Evolutionary conservation across 805 yeast species (phyloP).

Genomic region (Starmerella geochares): DNA sequence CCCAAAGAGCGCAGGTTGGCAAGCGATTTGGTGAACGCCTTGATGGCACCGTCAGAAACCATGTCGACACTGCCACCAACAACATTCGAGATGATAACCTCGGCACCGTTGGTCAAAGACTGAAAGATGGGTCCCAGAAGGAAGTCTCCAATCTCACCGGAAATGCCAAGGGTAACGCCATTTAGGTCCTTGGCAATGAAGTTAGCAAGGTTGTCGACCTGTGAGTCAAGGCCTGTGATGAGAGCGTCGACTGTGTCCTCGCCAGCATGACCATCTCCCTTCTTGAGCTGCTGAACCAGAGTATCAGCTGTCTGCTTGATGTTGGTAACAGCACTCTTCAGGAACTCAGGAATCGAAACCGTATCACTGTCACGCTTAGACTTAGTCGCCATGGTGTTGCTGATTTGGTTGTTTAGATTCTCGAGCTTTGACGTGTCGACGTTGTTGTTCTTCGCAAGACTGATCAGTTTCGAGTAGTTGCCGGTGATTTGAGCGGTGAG

Average conservation of each 20-base stretch:
- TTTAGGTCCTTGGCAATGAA: conserved; percentile 15
- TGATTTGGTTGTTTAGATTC: conserved; percentile 18
- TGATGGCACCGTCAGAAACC: conserved; percentile 28
- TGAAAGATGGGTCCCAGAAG: conserved; percentile 28
- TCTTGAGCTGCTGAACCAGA: conserved; percentile 18
- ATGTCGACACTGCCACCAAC: conserved; percentile 26
- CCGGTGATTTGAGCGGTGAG: conserved; percentile 27
- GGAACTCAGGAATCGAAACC: not conserved
- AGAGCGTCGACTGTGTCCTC: conserved; percentile 22
- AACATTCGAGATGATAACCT: conserved; percentile 27
- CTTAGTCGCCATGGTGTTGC: conserved; percentile 4
- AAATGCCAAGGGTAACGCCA: conserved; percentile 25
- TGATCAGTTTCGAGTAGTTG: conserved; percentile 28
- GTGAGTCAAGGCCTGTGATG: conserved; percentile 32
- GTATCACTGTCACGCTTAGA: conserved; percentile 12
- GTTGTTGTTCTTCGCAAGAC: conserved; percentile 27
- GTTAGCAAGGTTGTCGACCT: conserved; percentile 29
- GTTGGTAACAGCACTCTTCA: conserved; percentile 22
- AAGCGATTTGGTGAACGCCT: conserved; percentile 21
- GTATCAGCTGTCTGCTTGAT: conserved; percentile 22
- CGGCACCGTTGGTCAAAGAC: conserved; percentile 30
- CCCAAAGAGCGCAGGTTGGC: conserved; percentile 23
- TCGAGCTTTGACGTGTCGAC: conserved; percentile 16
- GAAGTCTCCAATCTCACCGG: conserved; percentile 26
- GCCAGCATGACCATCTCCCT: conserved; percentile 24